Base-by-base conservation (phyloP, 441 rosid species). In the Codiaeum variegatum region DNA sequence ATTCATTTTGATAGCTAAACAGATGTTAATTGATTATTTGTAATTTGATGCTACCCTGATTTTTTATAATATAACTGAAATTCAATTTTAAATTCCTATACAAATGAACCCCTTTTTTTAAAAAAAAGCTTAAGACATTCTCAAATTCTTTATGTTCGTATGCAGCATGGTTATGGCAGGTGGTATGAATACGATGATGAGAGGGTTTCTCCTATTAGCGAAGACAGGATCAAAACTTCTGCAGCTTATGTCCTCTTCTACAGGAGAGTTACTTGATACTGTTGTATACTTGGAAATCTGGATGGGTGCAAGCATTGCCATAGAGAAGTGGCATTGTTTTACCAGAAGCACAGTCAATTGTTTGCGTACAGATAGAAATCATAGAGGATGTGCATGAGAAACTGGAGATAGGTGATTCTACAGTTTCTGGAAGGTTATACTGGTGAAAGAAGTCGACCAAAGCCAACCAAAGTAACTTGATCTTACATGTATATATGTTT, bases 241-340 rank as follows among this genome's bases (percentile, higher is more conserved):
- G 97, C 99, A 62, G 99, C 98, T 23, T 95, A 92, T 76, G 97
- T 92, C 76, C 88, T 94, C 49, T 94, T 92, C 88, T 91, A 91
- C 81, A 85, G 88, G 85, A 92, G 36, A 32, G 97, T 92, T 75
- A 81, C 54, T 23, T 79, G 47, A 78, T 4, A 7, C 24, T n/a
- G 29, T 19, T 40, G 7, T 8, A 19, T 0, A 51, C 31, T 40
- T 31, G 29, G 38, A 55, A 21, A 16, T 19, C 28, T n/a, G n/a
- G 69, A 7, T 42, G 16, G 54, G 67, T 49, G 23, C 59, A 67
- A 46, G 34, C 49, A 62, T 49, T 47, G 74, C 36, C 10, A 11
- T 21, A 40, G 11, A 49, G 46, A 32, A 32, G 18, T 38, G 23
- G 69, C 13, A 21, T 23, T 18, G 28, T 16, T 11, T 58, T 12